Evolutionary conservation across 1,284 basidiomycete genomes (phyloP).

Genomic region (Leccinum pachyderme): DNA sequence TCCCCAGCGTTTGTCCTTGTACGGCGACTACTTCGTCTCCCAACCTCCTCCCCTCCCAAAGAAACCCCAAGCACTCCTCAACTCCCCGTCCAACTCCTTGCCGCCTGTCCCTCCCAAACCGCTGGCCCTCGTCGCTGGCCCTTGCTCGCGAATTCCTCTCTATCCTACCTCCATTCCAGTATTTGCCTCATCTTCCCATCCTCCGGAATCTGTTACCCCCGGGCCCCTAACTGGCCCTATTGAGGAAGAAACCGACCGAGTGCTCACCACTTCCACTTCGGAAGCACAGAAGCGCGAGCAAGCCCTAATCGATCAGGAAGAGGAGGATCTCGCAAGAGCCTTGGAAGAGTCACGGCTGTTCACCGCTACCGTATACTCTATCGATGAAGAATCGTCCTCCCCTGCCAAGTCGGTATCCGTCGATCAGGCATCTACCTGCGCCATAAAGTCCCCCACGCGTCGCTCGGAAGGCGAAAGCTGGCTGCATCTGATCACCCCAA

Average conservation of each 20-base stretch:
- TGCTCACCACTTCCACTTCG: constrained; percentile 54
- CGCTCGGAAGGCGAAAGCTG: constrained; percentile 34
- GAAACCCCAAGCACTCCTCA: constrained; percentile 29
- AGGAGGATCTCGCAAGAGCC: constrained; percentile 63
- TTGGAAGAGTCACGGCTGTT: constrained; percentile 55
- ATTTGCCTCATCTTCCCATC: constrained; percentile 13
- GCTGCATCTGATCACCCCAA: constrained; percentile 33
- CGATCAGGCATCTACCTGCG: constrained; percentile 17
- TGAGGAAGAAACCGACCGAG: constrained; percentile 37
- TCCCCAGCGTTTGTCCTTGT: constrained; percentile 23
- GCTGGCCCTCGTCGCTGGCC: constrained; percentile 12
- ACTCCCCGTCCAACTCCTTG: constrained; percentile 18
- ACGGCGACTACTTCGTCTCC: constrained; percentile 31
- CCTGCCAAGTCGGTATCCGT: constrained; percentile 6
- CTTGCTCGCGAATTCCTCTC: constrained; percentile 28
- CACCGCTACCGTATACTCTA: constrained; percentile 16
- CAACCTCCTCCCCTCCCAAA: constrained; percentile 34
- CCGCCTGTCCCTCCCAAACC: constrained; percentile 37
- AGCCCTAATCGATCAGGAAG: constrained; percentile 43
- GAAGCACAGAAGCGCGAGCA: constrained; percentile 43
- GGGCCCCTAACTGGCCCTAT: constrained; percentile 13
- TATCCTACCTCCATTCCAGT: constrained; percentile 34
- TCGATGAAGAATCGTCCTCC: constrained; percentile 15
- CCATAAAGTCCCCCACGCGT: constrained; percentile 13
- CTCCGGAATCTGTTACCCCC: constrained; percentile 9